Percentiles rank a stretch among this genome's conserved stretches.
phyloP scores from a whole-genome alignment of 108 stramenopile genomes.

The Skeletonema grethae region DNA sequence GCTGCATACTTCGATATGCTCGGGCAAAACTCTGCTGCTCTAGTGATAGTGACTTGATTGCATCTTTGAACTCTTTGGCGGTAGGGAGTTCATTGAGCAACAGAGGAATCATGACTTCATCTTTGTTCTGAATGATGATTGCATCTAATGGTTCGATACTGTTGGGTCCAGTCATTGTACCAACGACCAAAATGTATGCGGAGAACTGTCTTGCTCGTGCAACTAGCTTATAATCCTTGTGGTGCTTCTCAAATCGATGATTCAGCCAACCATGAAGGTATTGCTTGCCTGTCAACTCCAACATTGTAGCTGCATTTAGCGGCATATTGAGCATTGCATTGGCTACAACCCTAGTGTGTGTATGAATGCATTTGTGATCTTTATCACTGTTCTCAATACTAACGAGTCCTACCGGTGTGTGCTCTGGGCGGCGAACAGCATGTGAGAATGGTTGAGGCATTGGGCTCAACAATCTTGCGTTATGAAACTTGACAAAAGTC shows the following conservation, averaged over 20 bases:
- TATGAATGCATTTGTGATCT: constrained; percentile 38
- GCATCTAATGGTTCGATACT: constrained; percentile 81
- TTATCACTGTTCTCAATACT: constrained; percentile 56
- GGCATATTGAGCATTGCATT: constrained; percentile 51
- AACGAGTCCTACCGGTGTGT: constrained; percentile 60
- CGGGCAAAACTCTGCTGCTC: constrained; percentile 84
- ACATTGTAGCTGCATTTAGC: constrained; percentile 48
- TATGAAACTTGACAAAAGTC: constrained; percentile 61
- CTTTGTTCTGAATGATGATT: constrained; percentile 87
- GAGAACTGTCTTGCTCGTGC: constrained; percentile 84
- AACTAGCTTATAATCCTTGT: constrained; percentile 32
- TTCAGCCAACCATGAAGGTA: constrained; percentile 77
- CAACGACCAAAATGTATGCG: constrained; percentile 73
- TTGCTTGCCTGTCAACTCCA: constrained; percentile 60
- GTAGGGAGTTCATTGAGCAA: constrained; percentile 77
- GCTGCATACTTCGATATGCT: constrained; percentile 82
- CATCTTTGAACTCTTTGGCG: constrained; percentile 89
- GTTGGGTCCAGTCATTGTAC: constrained; percentile 64
- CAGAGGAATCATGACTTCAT: constrained; percentile 83
- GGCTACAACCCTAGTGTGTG: constrained; percentile 49
- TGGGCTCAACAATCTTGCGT: constrained; percentile 53
- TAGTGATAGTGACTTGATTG: constrained; percentile 79
- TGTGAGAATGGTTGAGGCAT: constrained; percentile 72
- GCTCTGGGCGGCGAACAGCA: constrained; percentile 61
- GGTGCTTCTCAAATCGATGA: constrained; percentile 44